phyloP scores from a whole-genome alignment of 2,329 filamentous ascomycete species.

The Scedosporium dehoogii region DNA sequence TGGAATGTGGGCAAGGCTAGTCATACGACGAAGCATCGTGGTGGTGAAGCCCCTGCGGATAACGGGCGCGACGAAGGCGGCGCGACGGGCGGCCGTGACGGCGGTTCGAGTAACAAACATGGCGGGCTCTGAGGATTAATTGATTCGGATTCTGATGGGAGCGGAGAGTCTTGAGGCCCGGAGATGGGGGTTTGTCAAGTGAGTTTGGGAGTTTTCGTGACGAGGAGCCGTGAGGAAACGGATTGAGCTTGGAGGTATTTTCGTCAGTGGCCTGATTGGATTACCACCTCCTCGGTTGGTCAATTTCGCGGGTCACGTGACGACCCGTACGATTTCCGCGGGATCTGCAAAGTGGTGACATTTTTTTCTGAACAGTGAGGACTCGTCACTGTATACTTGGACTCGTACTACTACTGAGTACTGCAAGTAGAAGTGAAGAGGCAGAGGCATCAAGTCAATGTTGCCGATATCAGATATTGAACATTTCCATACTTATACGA shows the following conservation, averaged over 20 bases:
- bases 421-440: no score
- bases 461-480: no score
- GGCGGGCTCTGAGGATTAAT: conserved; percentile 10
- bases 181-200: conserved; percentile 14
- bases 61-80: conserved; percentile 35
- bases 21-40: conserved; percentile 50
- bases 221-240: conserved; percentile 40
- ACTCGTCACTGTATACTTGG: no score
- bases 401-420: no score
- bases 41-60: conserved; percentile 51
- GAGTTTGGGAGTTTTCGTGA: conserved; percentile 20
- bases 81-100: conserved; percentile 43
- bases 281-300: conserved; percentile 6
- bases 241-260: conserved; percentile 30
- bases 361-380: no score
- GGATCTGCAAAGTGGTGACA: neutral
- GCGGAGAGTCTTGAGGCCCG: conserved; percentile 8
- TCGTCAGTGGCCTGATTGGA: conserved; percentile 15
- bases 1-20: conserved; percentile 12
- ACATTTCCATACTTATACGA: no score
- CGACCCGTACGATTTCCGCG: neutral
- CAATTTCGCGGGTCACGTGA: neutral
- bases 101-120: conserved; percentile 59
- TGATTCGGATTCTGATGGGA: conserved; percentile 12
- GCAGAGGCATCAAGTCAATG: no score